Conservation (phyloP, 305 asterid genomes). For the Fraxinus angustifolia region DNA sequence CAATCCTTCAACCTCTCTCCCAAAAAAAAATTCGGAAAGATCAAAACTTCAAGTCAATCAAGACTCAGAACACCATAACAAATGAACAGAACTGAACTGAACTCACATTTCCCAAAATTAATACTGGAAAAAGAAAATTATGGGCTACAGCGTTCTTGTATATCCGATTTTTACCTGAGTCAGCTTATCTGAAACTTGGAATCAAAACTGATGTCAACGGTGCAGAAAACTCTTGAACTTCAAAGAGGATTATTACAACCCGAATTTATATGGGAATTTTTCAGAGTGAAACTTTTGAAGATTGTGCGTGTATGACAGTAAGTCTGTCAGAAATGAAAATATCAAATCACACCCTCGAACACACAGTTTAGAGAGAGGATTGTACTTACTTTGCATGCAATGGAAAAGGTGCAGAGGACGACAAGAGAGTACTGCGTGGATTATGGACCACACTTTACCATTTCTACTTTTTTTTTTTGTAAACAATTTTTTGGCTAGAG, state of each 20-base stretch:
- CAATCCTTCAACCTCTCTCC: background rate
- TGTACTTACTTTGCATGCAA: constrained; percentile 23
- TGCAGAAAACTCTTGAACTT: constrained; percentile 26
- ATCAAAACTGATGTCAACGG: constrained; percentile 10
- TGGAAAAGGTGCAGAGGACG: constrained; percentile 6
- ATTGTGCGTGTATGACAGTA: constrained; percentile 19
- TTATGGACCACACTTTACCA: background rate
- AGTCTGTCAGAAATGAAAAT: constrained; percentile 20
- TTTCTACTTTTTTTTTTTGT: background rate
- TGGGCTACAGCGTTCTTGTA: background rate
- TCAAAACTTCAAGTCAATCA: constrained; percentile 2
- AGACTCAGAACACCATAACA: constrained; percentile 25
- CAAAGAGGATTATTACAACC: constrained; percentile 25
- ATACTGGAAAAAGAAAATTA: background rate
- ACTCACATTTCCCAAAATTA: constrained; percentile 25
- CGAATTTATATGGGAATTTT: constrained; percentile 1
- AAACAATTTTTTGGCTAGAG: background rate
- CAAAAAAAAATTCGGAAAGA: background rate
- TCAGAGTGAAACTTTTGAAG: constrained; percentile 4
- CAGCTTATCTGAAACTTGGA: background rate
- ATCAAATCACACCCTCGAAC: constrained; percentile 14
- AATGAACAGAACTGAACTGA: constrained; percentile 10
- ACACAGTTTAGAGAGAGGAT: background rate
- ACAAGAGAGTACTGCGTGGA: constrained; percentile 16
- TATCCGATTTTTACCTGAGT: constrained; percentile 26